Base-by-base conservation (phyloP, 306 rosid species). In the Glycyrrhiza uralensis region DNA sequence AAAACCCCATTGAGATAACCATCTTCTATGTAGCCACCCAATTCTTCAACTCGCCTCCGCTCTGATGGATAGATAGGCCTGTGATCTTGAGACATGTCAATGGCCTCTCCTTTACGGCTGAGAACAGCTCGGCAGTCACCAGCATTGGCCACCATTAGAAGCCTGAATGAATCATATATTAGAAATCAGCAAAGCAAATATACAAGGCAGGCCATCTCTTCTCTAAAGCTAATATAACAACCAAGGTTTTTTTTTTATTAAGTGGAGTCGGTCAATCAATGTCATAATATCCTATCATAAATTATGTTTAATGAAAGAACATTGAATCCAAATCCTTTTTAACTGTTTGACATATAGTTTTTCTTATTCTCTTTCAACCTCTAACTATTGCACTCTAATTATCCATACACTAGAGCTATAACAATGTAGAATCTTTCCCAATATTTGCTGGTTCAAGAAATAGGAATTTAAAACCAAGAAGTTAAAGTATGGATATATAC, bases 121-220 rank as follows among this genome's bases (percentile, higher is more conserved):
- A 94, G 96, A 77, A 94, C 96, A n/a, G 97, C 99, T 72, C 98
- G 89, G 80, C 98, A 93, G 71, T 93, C 98, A 46, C 98, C 98
- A 28, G 90, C 88, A 80, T 93, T 94, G 15, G 99, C 99, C 72
- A 94, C 99, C 95, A 91, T 83, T 73, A 94, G 83, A 76, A 81
- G 83, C 84, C 99, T 94, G 83, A 19, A 75, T 77, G 41, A 83
- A 59, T 32, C 13, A 54, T 15, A 54, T 15, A 60, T 17, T 6
- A 66, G 63, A 65, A 60, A 38, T 80, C 75, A 76, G 79, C 47
- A 59, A 70, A 56, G 51, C 56, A 63, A 44, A 56, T 17, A 68
- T 15, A 56, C 14, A 78, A 61, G 49, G 69, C 6, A 71, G 7
- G 28, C 6, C 28, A n/a, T 52, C 52, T 42, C 46, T 6, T 24